phyloP scores from a whole-genome alignment of 148 eudicot species.

The Diospyros kaki region DNA sequence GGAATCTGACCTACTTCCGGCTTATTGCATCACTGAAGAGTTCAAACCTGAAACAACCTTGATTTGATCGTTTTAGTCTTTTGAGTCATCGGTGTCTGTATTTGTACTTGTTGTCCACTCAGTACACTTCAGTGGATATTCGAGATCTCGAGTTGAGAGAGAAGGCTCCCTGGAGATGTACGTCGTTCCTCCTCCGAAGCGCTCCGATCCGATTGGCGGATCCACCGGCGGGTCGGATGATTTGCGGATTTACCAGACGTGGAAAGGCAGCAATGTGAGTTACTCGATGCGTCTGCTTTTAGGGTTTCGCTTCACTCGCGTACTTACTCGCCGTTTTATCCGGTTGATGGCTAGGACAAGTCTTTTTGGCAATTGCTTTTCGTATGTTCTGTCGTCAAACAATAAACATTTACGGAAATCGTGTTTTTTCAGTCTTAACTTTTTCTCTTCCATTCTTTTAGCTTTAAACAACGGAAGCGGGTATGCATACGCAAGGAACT shows the following conservation, averaged over 20 bases:
- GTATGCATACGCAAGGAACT: neutral
- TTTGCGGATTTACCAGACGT: constrained; percentile 68
- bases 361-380: too few species aligned
- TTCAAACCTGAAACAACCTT: neutral
- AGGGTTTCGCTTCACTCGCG: neutral
- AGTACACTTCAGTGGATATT: neutral
- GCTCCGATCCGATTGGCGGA: constrained; percentile 62
- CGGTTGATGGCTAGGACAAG: too few species aligned
- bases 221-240: constrained; percentile 40
- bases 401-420: too few species aligned
- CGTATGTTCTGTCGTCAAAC: too few species aligned
- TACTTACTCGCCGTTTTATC: neutral
- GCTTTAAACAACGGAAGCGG: neutral
- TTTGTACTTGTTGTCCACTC: neutral
- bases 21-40: neutral
- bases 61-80: neutral
- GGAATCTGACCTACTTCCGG: neutral
- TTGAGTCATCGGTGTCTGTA: neutral
- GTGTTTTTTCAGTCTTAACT: too few species aligned
- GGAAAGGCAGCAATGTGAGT: constrained; percentile 98
- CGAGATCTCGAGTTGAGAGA: constrained; percentile 17
- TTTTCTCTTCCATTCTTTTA: too few species aligned
- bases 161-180: constrained; percentile 50
- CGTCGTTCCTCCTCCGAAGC: constrained; percentile 86
- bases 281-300: neutral